These are phyloP conservation scores for Emmonsiellopsis sp. DNA, from an alignment of 2,329 filamentous ascomycete species.

Conservation along the genomic window DNA sequence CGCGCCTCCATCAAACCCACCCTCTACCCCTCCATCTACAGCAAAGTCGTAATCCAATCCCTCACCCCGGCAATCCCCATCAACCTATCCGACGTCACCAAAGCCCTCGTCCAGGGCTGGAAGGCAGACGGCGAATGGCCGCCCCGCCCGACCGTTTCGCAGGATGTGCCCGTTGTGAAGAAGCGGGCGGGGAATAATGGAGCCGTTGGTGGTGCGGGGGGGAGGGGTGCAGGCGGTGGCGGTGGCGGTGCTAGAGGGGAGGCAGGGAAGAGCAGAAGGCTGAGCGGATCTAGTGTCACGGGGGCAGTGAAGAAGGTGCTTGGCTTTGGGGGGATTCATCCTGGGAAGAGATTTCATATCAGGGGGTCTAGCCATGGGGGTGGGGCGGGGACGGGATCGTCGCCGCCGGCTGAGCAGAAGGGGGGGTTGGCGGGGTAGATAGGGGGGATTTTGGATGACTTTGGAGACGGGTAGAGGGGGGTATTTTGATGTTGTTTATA, in stretches of 20 bases:
- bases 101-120: slow-evolving; percentile 79
- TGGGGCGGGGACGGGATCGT: background rate
- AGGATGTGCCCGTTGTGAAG: slow-evolving; percentile 11
- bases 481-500: no score
- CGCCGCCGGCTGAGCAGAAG: background rate
- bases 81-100: slow-evolving; percentile 72
- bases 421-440: no score
- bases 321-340: slow-evolving; percentile 24
- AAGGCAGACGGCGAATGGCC: slow-evolving; percentile 92
- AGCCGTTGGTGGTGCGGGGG: background rate
- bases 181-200: background rate
- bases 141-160: slow-evolving; percentile 45
- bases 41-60: slow-evolving; percentile 72
- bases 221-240: slow-evolving; percentile 4
- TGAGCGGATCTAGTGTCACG: slow-evolving; percentile 25
- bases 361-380: slow-evolving; percentile 21
- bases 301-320: slow-evolving; percentile 33
- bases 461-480: no score
- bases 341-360: slow-evolving; percentile 28
- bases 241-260: slow-evolving; percentile 7
- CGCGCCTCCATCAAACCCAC: slow-evolving; percentile 64
- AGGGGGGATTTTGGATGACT: no score
- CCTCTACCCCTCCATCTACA: slow-evolving; percentile 75
- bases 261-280: slow-evolving; percentile 14
- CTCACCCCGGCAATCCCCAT: slow-evolving; percentile 80